These are phyloP conservation scores for Xylariaceae sp. DNA, from an alignment of 2,329 filamentous ascomycete species.

Conservation along the genomic window DNA sequence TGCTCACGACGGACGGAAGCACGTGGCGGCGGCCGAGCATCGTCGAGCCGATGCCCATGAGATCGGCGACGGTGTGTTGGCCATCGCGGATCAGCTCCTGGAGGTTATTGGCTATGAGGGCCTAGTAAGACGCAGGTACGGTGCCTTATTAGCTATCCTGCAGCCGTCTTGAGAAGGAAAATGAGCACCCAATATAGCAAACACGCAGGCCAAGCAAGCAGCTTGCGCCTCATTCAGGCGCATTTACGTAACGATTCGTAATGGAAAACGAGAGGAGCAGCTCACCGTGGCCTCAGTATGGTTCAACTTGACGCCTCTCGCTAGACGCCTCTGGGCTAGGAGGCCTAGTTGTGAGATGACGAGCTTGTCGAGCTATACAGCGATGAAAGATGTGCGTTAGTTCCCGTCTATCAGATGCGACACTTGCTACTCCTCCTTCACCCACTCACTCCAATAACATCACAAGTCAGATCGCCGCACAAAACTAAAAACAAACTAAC, in stretches of 20 bases:
- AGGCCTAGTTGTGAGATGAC: conserved; percentile 83
- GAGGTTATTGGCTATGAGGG: conserved; percentile 80
- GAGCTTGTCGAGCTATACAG: conserved; percentile 83
- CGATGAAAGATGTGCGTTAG: conserved; percentile 6
- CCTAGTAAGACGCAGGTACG: conserved; percentile 39
- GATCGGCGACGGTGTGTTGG: conserved; percentile 82
- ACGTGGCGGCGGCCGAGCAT: conserved; percentile 95
- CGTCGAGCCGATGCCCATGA: conserved; percentile 86
- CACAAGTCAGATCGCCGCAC: too few species aligned
- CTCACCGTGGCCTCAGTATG: conserved; percentile 79
- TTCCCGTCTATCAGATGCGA: background rate
- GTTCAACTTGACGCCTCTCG: conserved; percentile 83
- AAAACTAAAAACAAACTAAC: conserved; percentile 12
- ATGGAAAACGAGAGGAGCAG: too few species aligned
- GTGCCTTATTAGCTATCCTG: too few species aligned
- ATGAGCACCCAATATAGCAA: too few species aligned
- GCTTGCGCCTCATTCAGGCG: background rate
- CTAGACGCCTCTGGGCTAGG: conserved; percentile 82
- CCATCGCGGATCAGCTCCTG: conserved; percentile 98
- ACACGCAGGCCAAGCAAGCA: background rate
- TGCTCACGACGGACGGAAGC: conserved; percentile 72
- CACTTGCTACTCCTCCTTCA: too few species aligned
- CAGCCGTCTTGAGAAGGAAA: too few species aligned
- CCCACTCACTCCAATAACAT: too few species aligned
- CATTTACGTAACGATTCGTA: conserved; percentile 9